Evolutionary conservation across 176 grass and related monocot genomes (phyloP), one percentile per base, ranked within the genome.

Genomic region (Ensete glaucum): DNA sequence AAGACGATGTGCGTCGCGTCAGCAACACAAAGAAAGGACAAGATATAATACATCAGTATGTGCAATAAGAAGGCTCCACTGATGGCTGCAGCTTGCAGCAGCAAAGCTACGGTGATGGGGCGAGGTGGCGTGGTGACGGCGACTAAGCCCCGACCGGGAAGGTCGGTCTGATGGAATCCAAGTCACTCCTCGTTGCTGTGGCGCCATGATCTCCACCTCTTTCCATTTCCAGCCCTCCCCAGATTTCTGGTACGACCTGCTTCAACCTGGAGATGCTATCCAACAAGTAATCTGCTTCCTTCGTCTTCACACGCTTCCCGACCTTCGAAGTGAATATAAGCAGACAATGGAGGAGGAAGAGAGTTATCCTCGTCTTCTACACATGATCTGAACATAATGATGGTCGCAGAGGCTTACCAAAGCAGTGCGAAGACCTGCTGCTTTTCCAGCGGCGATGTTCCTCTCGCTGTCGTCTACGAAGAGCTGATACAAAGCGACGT

Each of bases 391-490:
- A 43, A 43, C 4, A 43, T 43, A 43, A 43, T 43, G 34, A 43
- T 43, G 34, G 34, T 5, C 34, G 50, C 15, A 24, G 34, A 53
- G 49, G 70, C 20, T 83, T 88, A 97, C 93, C 93, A 97, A 70
- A 50, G 80, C 93, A 27, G 94, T 93, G 78, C 86, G 81, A 74
- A 97, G 91, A 57, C 88, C 86, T 49, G 83, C 74, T 0, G 87
- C 90, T 88, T 97, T 97, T 23, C 85, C 94, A 0, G 91, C 86
- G n/a, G 87, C 85, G 75, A 93, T 93, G 81, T 97, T 97, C 88
- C 94, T 91, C 86, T 93, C 94, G 71, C 54, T 97, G 71, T 97
- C 94, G 79, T 97, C 94, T 0, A 97, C 81, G 85, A 97, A 97
- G 55, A 97, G 82, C 94, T 97, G 90, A 70, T 12, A 66, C n/a